Evolutionary conservation across 2,329 filamentous ascomycete genomes (phyloP).

Genomic region (Apiospora sp.): DNA sequence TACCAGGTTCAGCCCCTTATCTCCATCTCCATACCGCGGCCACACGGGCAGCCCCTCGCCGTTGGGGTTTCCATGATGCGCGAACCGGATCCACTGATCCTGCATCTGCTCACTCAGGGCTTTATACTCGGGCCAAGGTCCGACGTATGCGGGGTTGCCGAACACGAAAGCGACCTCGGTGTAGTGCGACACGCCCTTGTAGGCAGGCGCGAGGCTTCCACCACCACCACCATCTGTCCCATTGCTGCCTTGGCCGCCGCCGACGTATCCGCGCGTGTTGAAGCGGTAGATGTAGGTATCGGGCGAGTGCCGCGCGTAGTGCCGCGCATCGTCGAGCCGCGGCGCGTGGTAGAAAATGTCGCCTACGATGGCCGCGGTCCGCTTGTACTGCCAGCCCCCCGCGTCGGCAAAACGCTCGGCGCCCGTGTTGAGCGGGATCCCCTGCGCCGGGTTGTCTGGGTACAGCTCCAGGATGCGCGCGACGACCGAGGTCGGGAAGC

Average conservation of each 20-base stretch:
- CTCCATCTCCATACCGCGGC: constrained; percentile 39
- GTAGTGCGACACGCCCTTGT: constrained; percentile 47
- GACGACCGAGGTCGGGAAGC: background rate
- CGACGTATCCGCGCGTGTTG: constrained; percentile 46
- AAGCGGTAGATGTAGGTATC: constrained; percentile 64
- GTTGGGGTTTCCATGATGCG: constrained; percentile 55
- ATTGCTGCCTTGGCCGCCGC: constrained; percentile 40
- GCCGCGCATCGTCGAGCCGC: constrained; percentile 59
- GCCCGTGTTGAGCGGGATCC: constrained; percentile 26
- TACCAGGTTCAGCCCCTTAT: constrained; percentile 41
- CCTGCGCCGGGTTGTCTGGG: constrained; percentile 28
- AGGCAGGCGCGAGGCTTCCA: constrained; percentile 32
- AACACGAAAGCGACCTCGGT: constrained; percentile 63
- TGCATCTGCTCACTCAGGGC: constrained; percentile 56
- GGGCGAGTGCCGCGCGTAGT: constrained; percentile 55
- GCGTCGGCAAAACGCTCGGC: constrained; percentile 21
- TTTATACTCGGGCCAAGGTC: constrained; percentile 50
- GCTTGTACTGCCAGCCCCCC: constrained; percentile 28
- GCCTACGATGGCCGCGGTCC: constrained; percentile 49
- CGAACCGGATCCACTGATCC: constrained; percentile 60
- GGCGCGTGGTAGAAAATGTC: constrained; percentile 64
- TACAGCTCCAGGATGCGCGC: constrained; percentile 26
- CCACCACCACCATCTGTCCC: constrained; percentile 6
- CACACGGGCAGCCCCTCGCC: constrained; percentile 37
- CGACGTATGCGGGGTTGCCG: constrained; percentile 55